Evolutionary conservation across 192 early-diverging fungal genomes (phyloP).

Genomic region (Jimgerdemannia lactiflua): DNA sequence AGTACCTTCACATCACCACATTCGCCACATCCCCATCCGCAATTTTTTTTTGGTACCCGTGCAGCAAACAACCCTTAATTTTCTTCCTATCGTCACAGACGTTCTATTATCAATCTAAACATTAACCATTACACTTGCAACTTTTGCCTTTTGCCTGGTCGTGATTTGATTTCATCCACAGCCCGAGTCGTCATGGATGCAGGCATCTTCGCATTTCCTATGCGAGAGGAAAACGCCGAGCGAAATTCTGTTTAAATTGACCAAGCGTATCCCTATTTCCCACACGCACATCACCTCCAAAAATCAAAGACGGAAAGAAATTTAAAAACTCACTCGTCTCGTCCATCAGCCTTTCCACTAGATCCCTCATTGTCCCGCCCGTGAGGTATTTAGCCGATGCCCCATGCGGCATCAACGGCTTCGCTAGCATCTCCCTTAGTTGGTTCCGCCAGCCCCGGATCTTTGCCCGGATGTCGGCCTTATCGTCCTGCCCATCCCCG

Average conservation of each 20-base stretch:
- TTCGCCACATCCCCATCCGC: too few species aligned
- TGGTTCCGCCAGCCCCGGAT: slow-evolving; percentile 40
- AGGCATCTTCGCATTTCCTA: neutral
- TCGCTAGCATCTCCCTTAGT: slow-evolving; percentile 41
- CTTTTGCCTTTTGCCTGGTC: neutral
- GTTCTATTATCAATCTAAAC: too few species aligned
- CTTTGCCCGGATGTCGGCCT: slow-evolving; percentile 42
- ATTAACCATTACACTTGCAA: too few species aligned
- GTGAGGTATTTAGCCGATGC: slow-evolving; percentile 62
- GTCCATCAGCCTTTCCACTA: slow-evolving; percentile 60
- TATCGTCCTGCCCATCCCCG: slow-evolving; percentile 23
- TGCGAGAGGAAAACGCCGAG: neutral
- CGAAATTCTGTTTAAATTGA: neutral
- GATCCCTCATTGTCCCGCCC: slow-evolving; percentile 55
- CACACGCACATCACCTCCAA: neutral
- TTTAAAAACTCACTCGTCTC: neutral
- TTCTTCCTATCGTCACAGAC: too few species aligned
- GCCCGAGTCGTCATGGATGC: neutral
- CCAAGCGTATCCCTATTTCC: neutral
- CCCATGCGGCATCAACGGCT: slow-evolving; percentile 46
- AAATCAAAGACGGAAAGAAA: neutral
- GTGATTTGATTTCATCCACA: neutral
- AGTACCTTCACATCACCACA: too few species aligned
- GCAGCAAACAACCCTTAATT: too few species aligned
- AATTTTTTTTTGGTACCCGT: too few species aligned